phyloP scores from a whole-genome alignment of 768 basidiomycete genomes.

The Podaxis pistillaris region DNA sequence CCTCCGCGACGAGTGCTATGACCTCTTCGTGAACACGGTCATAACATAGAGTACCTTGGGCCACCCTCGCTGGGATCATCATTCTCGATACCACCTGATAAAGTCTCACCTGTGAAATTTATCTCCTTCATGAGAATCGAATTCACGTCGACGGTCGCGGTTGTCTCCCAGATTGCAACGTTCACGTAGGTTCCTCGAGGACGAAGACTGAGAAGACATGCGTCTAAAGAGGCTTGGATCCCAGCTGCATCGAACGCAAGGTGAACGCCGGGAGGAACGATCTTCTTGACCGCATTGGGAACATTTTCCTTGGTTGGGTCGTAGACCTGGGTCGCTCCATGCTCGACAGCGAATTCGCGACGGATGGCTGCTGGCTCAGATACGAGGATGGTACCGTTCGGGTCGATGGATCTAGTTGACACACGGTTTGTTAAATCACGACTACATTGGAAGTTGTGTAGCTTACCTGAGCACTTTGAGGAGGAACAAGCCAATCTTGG shows the following conservation, averaged over 20 bases:
- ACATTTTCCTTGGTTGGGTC: slow-evolving; percentile 34
- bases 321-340: slow-evolving; percentile 37
- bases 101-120: slow-evolving; percentile 31
- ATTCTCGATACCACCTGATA: background rate
- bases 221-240: slow-evolving; percentile 33
- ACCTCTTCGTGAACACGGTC: slow-evolving; percentile 38
- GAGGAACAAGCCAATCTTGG: slow-evolving; percentile 38
- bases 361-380: slow-evolving; percentile 41
- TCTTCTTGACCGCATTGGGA: slow-evolving; percentile 25
- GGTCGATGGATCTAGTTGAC: slow-evolving; percentile 26
- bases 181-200: slow-evolving; percentile 39
- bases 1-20: slow-evolving; percentile 35
- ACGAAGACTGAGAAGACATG: slow-evolving; percentile 34
- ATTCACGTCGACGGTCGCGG: slow-evolving; percentile 35
- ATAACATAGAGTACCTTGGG: slow-evolving; percentile 35
- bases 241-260: slow-evolving; percentile 49
- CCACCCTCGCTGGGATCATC: background rate
- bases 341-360: slow-evolving; percentile 32
- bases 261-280: slow-evolving; percentile 36
- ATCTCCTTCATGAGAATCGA: slow-evolving; percentile 37
- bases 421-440: background rate
- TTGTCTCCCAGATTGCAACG: slow-evolving; percentile 42
- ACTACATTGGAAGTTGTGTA: background rate
- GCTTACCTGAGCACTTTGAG: slow-evolving; percentile 34
- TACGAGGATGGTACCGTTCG: slow-evolving; percentile 27